phyloP scores from a whole-genome alignment of 352 stramenopile genomes.

The Blastocystis sp. region DNA sequence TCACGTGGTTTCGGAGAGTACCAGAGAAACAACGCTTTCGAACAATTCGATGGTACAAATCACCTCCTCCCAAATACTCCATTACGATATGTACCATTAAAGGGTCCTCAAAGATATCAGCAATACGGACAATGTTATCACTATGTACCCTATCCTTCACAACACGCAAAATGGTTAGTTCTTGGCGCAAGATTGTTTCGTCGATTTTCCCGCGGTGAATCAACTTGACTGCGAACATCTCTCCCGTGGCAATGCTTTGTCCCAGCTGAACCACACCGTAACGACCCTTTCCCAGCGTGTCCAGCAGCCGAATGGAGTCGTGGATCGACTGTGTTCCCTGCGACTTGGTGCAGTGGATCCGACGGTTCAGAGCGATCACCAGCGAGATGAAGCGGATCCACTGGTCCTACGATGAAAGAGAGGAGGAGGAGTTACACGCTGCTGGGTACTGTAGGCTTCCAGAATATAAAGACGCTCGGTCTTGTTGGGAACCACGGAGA shows the following conservation, averaged over 20 bases:
- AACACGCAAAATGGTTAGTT: neutral
- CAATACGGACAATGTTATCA: neutral
- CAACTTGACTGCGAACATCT: constrained; percentile 38
- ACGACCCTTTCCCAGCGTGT: constrained; percentile 19
- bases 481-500: constrained; percentile 39
- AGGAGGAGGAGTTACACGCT: neutral
- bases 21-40: neutral
- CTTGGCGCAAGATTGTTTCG: neutral
- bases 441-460: constrained; percentile 30
- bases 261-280: constrained; percentile 9
- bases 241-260: neutral
- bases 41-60: constrained; percentile 15
- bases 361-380: neutral
- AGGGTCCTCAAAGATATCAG: constrained; percentile 5
- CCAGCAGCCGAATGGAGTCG: neutral
- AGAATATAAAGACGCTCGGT: neutral
- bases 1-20: neutral
- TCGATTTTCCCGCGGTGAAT: constrained; percentile 20
- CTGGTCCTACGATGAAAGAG: neutral
- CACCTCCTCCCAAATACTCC: constrained; percentile 35
- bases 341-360: neutral
- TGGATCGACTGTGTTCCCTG: neutral
- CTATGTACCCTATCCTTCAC: neutral
- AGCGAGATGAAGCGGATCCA: constrained; percentile 26
- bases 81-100: constrained; percentile 27